These are phyloP conservation scores for Calocera cornea DNA, from an alignment of 768 basidiomycete genomes.

Conservation along the genomic window DNA sequence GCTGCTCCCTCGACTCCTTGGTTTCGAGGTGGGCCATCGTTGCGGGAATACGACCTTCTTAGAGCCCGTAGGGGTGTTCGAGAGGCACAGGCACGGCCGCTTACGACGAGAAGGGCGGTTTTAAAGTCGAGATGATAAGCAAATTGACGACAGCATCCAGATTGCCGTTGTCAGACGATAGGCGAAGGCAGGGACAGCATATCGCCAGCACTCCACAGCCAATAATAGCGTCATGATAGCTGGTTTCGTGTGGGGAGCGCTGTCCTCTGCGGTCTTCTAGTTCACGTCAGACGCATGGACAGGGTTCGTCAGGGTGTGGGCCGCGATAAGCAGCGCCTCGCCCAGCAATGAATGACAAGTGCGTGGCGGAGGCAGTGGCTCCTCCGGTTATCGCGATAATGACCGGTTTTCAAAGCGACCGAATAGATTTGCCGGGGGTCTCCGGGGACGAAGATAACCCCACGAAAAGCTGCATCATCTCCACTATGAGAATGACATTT, in stretches of 20 bases:
- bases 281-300: background rate
- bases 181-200: background rate
- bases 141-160: background rate
- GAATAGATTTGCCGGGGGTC: background rate
- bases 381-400: background rate
- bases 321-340: background rate
- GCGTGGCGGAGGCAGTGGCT: too few relatives aligned
- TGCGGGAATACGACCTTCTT: background rate
- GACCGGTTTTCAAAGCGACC: background rate
- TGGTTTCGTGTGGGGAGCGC: background rate
- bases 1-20: background rate
- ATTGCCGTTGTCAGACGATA: background rate
- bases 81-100: background rate
- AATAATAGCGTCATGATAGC: constrained; percentile 1
- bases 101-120: background rate
- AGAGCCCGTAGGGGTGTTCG: background rate
- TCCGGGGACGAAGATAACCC: background rate
- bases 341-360: too few relatives aligned
- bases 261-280: background rate
- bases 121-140: background rate
- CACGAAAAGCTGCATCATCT: background rate
- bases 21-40: background rate
- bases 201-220: background rate
- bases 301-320: background rate
- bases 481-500: too few relatives aligned